Percentiles rank a stretch among this genome's conserved stretches.
Evolutionary conservation across 2,329 filamentous ascomycete species (phyloP).

Genomic region (Trichophyton schoenleinii): DNA sequence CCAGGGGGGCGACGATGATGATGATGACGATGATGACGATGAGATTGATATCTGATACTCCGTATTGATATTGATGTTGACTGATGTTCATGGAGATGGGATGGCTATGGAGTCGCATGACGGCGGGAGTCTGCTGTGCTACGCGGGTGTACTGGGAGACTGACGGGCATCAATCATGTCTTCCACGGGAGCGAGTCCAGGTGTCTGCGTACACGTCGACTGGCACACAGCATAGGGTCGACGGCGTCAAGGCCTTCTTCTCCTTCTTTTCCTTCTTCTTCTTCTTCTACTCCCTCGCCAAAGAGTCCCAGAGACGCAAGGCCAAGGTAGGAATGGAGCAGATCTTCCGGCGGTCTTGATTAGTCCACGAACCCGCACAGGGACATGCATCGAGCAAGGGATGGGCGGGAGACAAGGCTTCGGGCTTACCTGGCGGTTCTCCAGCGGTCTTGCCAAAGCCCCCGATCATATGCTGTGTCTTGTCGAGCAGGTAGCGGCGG

Average conservation of each 20-base stretch:
- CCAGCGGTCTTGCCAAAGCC: conserved; percentile 65
- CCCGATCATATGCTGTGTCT: conserved; percentile 76
- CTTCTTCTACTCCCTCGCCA: conserved; percentile 39
- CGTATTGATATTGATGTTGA: too few species aligned
- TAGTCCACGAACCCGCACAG: background rate
- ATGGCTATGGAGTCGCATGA: background rate
- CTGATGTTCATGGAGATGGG: background rate
- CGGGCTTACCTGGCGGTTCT: conserved; percentile 48
- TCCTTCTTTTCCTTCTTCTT: too few species aligned
- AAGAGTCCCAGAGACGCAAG: conserved; percentile 66
- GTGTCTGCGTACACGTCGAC: conserved; percentile 35
- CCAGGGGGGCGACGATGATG: too few species aligned
- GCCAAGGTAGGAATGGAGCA: conserved; percentile 83
- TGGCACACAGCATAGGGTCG: conserved; percentile 66
- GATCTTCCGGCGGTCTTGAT: conserved; percentile 43
- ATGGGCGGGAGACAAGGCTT: conserved; percentile 23
- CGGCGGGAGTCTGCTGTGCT: background rate
- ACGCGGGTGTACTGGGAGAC: background rate
- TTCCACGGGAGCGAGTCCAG: conserved; percentile 32
- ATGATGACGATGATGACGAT: too few species aligned
- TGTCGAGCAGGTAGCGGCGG: conserved; percentile 67
- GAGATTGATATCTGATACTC: too few species aligned
- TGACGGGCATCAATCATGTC: conserved; percentile 6
- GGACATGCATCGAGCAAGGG: conserved; percentile 29
- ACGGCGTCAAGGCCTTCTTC: conserved; percentile 50